Evolutionary conservation across 441 rosid species (phyloP).

Genomic region (Pelargonium myrrhifolium): DNA sequence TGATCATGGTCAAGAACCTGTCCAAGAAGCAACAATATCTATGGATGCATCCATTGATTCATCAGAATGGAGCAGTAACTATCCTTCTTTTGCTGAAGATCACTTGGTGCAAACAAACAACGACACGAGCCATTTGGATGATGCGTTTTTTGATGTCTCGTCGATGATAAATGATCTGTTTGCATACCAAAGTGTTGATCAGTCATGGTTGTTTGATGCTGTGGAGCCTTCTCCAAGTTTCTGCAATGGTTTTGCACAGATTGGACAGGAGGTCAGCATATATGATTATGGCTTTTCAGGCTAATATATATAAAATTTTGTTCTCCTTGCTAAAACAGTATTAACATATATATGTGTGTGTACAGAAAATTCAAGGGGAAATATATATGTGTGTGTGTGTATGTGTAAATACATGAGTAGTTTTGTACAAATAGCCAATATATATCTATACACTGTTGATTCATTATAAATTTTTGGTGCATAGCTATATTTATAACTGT

Average conservation of each 20-base stretch:
- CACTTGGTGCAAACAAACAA: constrained; percentile 6
- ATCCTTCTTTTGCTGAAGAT: constrained; percentile 1
- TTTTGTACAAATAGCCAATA: constrained; percentile 2
- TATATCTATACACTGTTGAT: neutral
- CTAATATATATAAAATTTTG: neutral
- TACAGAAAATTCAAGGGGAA: neutral
- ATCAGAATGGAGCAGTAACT: constrained; percentile 11
- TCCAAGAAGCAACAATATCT: constrained; percentile 16
- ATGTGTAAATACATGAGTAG: neutral
- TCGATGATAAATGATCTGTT: neutral
- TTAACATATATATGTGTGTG: neutral
- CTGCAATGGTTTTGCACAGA: constrained; percentile 17
- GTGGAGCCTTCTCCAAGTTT: constrained; percentile 5
- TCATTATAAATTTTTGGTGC: neutral
- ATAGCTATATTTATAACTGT: no score
- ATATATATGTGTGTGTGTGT: neutral
- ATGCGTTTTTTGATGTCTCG: constrained; percentile 5
- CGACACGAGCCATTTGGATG: constrained; percentile 8
- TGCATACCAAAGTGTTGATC: constrained; percentile 2
- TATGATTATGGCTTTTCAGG: constrained; percentile 36
- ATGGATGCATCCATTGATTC: constrained; percentile 19
- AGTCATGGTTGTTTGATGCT: constrained; percentile 19
- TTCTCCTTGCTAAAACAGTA: neutral
- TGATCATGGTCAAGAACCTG: constrained; percentile 4
- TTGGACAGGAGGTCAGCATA: constrained; percentile 29